These are phyloP conservation scores for Tetracentron sinense DNA, from an alignment of 164 flowering plant species.

Conservation along the genomic window DNA sequence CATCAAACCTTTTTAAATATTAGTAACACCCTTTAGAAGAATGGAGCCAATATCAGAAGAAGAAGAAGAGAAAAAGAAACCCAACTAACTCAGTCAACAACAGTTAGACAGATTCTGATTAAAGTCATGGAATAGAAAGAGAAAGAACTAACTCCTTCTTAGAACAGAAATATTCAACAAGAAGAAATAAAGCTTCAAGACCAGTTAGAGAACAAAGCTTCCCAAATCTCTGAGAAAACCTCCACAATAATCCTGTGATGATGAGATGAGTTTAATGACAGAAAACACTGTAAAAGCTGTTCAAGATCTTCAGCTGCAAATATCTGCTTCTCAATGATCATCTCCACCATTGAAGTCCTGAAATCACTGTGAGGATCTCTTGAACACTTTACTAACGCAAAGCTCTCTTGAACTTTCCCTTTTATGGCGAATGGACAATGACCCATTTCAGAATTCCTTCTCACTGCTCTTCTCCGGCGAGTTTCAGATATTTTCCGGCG, in stretches of 20 bases:
- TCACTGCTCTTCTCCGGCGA: constrained; percentile 17
- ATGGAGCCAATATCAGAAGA: no score
- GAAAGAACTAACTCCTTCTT: no score
- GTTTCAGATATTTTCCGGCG: constrained; percentile 12
- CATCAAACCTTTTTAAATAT: no score
- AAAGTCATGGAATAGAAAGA: no score
- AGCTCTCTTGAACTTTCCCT: constrained; percentile 45
- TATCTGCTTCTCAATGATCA: constrained; percentile 36
- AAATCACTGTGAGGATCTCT: constrained; percentile 31
- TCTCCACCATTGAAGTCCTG: no score
- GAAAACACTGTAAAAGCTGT: constrained; percentile 30
- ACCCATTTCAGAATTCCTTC: constrained; percentile 19
- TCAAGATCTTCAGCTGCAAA: constrained; percentile 27
- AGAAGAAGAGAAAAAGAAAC: no score
- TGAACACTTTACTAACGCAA: constrained; percentile 63
- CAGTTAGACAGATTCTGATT: no score
- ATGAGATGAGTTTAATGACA: constrained; percentile 26
- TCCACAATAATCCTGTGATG: constrained; percentile 30
- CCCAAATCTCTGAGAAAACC: constrained; percentile 32
- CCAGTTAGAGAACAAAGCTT: constrained; percentile 20
- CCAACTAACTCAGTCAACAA: no score
- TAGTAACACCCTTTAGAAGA: no score
- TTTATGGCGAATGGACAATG: neutral
- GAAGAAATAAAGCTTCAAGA: no score
- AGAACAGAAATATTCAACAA: no score